Evolutionary conservation across 768 basidiomycete genomes (phyloP), one percentile per base, ranked within the genome.

Genomic region (Chalciporus sphaerocephalus): DNA sequence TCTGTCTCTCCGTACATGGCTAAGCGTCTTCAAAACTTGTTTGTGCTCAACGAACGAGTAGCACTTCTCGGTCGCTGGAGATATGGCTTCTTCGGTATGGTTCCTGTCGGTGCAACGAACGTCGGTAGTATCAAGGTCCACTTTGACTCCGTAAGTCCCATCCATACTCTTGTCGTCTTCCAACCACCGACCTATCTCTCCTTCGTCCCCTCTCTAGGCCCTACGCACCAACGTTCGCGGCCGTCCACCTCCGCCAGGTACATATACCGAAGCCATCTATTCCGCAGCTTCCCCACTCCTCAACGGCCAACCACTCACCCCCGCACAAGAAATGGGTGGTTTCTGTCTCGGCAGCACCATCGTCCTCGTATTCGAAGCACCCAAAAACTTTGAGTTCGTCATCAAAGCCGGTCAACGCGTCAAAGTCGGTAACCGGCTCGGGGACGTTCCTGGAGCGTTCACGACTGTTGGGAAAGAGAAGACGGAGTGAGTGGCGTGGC

Each of bases 1-100:
- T 92, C 88, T 9, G 96, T 99, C 18, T 92, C 92, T 4, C 96
- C 96, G 0, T 98, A 85, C 69, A 90, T 98, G 75, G 94, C 89
- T 9, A 88, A 88, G 62, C 83, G 93, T 9, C 73, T 96, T 8
- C 81, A 88, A 61, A 92, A 96, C 61, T 69, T 98, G 15, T 99
- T 99, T 54, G 93, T 99, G 8, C 75, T 99, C n/a, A 98, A 99
- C 61, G 96, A 99, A 69, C 84, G 96, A 18, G 95, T 98, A 8
- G 92, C 94, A 2, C 74, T 99, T 17, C 80, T 98, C 23, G 96
- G 96, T 6, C 72, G 91, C 44, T 98, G 96, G 96, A 82, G 81
- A 60, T 72, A 96, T 56, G 96, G 96, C 1, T 97, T 97, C 75
- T 99, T 96, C 65, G 74, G 86, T 21, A 97, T 97, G 92, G 83